Evolutionary conservation across 768 basidiomycete species (phyloP).

Genomic region (Coprinopsis strossmayeri): DNA sequence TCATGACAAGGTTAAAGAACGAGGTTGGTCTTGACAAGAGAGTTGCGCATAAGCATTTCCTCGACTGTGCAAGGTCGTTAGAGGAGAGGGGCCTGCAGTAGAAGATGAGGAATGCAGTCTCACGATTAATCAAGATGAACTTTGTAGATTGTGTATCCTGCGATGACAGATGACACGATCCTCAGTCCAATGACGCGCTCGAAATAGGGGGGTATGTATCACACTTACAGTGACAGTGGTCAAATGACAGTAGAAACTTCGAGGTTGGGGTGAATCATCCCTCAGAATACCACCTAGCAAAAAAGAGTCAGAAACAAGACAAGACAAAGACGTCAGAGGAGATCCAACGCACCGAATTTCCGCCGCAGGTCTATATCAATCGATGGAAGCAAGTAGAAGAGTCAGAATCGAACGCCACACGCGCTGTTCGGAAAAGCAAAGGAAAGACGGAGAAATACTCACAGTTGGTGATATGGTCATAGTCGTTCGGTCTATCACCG

Average conservation of each 20-base stretch:
- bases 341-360: constrained; percentile 25
- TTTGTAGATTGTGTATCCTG: constrained; percentile 55
- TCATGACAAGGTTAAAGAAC: constrained; percentile 1
- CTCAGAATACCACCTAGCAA: constrained; percentile 40
- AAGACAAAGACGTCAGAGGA: too few species aligned
- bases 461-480: constrained; percentile 67
- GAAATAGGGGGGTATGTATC: neutral
- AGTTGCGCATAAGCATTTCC: constrained; percentile 40
- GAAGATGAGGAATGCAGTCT: too few species aligned
- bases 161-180: neutral
- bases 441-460: constrained; percentile 17
- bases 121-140: constrained; percentile 42
- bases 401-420: too few species aligned
- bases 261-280: constrained; percentile 46
- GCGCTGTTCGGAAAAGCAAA: too few species aligned
- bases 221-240: constrained; percentile 60
- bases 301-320: neutral
- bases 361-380: constrained; percentile 2
- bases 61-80: constrained; percentile 25
- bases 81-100: neutral
- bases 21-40: constrained; percentile 34
- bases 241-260: constrained; percentile 64
- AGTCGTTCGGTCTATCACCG: constrained; percentile 59
- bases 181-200: constrained; percentile 7
- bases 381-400: too few species aligned